Percentiles rank a stretch among this genome's conserved stretches.
Conservation (phyloP, 805 yeast species). For the Kodamaea jinghongensis region DNA sequence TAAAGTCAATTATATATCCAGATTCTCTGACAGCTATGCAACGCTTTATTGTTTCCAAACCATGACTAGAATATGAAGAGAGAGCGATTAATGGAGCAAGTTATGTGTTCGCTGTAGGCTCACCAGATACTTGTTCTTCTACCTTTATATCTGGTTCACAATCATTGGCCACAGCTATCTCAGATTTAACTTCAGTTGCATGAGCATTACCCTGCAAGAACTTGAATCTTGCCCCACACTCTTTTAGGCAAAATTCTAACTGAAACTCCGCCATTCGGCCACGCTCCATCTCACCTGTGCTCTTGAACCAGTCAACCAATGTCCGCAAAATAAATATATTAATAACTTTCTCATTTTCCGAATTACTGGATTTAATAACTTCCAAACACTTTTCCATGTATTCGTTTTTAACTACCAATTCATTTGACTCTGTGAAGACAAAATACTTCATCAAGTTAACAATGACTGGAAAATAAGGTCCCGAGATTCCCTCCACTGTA, state of each 20-base stretch:
- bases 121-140: too few relatives aligned
- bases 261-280: conserved; percentile 21
- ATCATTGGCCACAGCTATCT: too few relatives aligned
- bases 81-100: too few relatives aligned
- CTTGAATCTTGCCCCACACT: conserved; percentile 9
- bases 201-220: conserved; percentile 9
- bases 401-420: conserved; percentile 15
- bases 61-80: too few relatives aligned
- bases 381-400: conserved; percentile 16
- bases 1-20: too few relatives aligned
- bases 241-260: conserved; percentile 12
- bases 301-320: conserved; percentile 12
- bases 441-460: conserved; percentile 16
- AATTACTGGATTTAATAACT: conserved; percentile 10
- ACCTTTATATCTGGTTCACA: too few relatives aligned
- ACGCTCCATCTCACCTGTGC: conserved; percentile 20
- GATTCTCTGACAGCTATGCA: too few relatives aligned
- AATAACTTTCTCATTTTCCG: conserved; percentile 21
- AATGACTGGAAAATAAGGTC: conserved; percentile 16
- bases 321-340: conserved; percentile 18
- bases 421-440: conserved; percentile 13
- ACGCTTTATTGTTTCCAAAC: too few relatives aligned
- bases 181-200: neutral
- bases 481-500: conserved; percentile 2
- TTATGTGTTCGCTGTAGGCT: too few relatives aligned